Percentiles rank a stretch among this genome's conserved stretches.
These are phyloP conservation scores for Sugiyamaella valdiviana DNA, from an alignment of 805 yeast genomes.

Conservation along the genomic window DNA sequence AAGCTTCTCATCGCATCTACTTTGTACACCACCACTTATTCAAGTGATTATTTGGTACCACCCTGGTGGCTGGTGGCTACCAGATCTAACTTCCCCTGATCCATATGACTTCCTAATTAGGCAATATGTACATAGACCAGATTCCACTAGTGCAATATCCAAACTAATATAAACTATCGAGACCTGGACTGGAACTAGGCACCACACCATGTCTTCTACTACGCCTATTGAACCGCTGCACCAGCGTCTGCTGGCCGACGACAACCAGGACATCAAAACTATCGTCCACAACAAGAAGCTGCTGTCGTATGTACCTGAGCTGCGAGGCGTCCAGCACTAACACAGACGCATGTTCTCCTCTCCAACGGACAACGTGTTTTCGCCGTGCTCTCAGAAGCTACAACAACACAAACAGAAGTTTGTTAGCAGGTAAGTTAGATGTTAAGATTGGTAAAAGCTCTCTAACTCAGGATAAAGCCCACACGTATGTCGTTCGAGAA, in stretches of 20 bases:
- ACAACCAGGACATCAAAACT: constrained; percentile 4
- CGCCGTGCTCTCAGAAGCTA: constrained; percentile 19
- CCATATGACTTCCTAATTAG: constrained; percentile 3
- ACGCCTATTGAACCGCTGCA: constrained; percentile 13
- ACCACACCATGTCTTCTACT: neutral
- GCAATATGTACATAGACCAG: constrained; percentile 6
- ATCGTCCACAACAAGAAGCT: constrained; percentile 16
- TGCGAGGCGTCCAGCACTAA: neutral
- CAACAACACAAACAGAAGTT: constrained; percentile 12
- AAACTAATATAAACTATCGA: too few species aligned
- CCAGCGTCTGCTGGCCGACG: constrained; percentile 10
- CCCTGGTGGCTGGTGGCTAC: neutral
- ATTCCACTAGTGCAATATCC: neutral
- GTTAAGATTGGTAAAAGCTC: neutral
- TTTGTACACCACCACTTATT: too few species aligned
- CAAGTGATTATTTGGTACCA: too few species aligned
- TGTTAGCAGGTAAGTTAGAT: neutral
- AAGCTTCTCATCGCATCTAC: too few species aligned
- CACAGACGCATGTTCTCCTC: constrained; percentile 18
- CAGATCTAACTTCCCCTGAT: neutral
- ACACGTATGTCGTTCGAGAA: neutral
- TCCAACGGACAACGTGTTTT: constrained; percentile 19
- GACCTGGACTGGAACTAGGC: too few species aligned
- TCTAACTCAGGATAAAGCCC: neutral
- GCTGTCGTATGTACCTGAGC: constrained; percentile 17